Base-by-base conservation (phyloP, 495 filamentous ascomycete species). In the Xylaria sp. region DNA sequence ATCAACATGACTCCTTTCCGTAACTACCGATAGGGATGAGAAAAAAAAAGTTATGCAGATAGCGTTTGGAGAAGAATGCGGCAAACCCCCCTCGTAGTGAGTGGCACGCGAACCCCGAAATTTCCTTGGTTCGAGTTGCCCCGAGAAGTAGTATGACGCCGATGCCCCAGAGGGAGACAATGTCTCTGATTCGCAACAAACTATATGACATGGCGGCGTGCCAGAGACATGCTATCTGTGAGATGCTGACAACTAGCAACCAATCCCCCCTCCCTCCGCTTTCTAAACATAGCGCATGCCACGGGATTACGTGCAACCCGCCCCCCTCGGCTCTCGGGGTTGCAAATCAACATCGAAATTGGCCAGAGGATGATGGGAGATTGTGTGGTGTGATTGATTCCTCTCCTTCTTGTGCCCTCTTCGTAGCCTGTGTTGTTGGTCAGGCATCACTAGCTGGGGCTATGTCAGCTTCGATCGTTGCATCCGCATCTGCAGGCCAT, bases 381-480 rank as follows among this genome's bases (percentile, higher is more conserved):
- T n/a, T n/a, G 3, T 44, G 33, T 31, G 33, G 31, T 37, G 31
- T 21, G 31, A 40, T 31, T 8, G 14, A 14, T 9, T 6, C 3
- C 50, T 0, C 14, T 46, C 41, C 46, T 55, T 55, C 19, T 29
- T n/a, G 31, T 29, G 14, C 21, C 41, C 41, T 64, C 41, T 48
- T 64, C 29, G n/a, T 43, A 26, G 44, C 48, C 21, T 26, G 48
- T 41, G 64, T 44, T 44, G 35, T 55, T 55, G 46, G 35, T 70
- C 46, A 70, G 58, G 67, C 31, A 57, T 62, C 61, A 61, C 58
- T 61, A 70, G 69, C 61, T 64, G 61, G 61, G 69, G 61, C 69
- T 29, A 66, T 58, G 69, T 71, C 61, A 71, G 69, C 69, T 53
- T 53, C 37, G 5, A 64, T 24, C 48, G 53, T 48, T 33, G 43